These are phyloP conservation scores for Fusarium sp. DNA, from an alignment of 2,329 filamentous ascomycete species.

Conservation along the genomic window DNA sequence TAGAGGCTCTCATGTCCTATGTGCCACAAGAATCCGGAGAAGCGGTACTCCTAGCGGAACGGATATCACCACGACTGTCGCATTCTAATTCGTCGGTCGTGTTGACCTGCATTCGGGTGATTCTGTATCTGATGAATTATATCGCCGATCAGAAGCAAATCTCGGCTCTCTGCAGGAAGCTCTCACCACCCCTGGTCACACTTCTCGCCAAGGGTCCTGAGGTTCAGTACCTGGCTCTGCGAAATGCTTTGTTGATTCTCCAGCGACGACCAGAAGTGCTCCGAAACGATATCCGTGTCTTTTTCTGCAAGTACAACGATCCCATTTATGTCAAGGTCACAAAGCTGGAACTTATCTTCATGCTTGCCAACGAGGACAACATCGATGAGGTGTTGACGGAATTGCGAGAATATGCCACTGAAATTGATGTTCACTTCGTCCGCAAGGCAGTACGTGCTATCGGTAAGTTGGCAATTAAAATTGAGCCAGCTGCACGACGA, in stretches of 20 bases:
- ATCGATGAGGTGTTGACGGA: conserved; percentile 96
- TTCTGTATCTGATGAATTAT: conserved; percentile 99
- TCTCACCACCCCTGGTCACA: conserved; percentile 94
- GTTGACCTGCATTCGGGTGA: conserved; percentile 93
- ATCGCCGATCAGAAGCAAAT: conserved; percentile 92
- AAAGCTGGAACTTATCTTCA: conserved; percentile 98
- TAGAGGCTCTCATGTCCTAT: conserved; percentile 98
- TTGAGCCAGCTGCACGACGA: conserved; percentile 87
- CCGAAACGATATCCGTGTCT: conserved; percentile 95
- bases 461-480: conserved; percentile 98
- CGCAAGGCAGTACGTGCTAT: conserved; percentile 97
- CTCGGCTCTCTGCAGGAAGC: conserved; percentile 85
- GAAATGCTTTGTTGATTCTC: conserved; percentile 93
- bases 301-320: conserved; percentile 99
- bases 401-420: conserved; percentile 93
- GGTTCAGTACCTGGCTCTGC: conserved; percentile 95
- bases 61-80: conserved; percentile 93
- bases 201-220: conserved; percentile 95
- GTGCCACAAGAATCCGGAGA: conserved; percentile 91
- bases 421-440: conserved; percentile 98
- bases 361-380: conserved; percentile 95
- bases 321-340: conserved; percentile 99
- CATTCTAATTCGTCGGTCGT: conserved; percentile 98
- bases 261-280: conserved; percentile 93
- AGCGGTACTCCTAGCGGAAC: conserved; percentile 88